Evolutionary conservation across 176 grass and related monocot genomes (phyloP).

Genomic region (Canna indica): DNA sequence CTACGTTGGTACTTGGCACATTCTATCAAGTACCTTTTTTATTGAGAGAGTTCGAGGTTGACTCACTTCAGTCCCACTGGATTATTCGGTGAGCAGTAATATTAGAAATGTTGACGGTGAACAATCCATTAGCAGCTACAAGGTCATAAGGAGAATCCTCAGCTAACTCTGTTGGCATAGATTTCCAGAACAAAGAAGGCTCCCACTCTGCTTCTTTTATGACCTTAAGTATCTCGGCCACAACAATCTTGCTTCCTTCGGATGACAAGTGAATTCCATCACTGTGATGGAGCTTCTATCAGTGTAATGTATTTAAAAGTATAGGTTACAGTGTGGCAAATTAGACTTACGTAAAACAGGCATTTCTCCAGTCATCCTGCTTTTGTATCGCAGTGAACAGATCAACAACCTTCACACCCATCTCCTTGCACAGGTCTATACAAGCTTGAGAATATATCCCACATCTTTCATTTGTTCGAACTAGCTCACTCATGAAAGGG

Average conservation of each 20-base stretch:
- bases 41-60: not conserved
- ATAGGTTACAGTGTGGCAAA: not conserved
- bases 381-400: constrained; percentile 27
- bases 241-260: constrained; percentile 25
- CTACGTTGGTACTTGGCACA: too few relatives aligned
- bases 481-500: not conserved
- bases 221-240: constrained; percentile 21
- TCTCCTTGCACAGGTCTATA: constrained; percentile 27
- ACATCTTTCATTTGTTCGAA: constrained; percentile 20
- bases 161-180: constrained; percentile 56
- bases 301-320: not conserved
- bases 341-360: constrained; percentile 26
- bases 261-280: constrained; percentile 30
- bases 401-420: constrained; percentile 23
- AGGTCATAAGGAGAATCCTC: constrained; percentile 71
- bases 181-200: constrained; percentile 80
- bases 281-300: constrained; percentile 10
- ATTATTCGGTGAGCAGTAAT: constrained; percentile 46
- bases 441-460: constrained; percentile 27
- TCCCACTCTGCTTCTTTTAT: constrained; percentile 29
- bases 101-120: constrained; percentile 59
- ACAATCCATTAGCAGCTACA: constrained; percentile 44
- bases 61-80: constrained; percentile 46
- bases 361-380: constrained; percentile 16
- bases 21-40: not conserved